Evolutionary conservation across 495 filamentous ascomycete species (phyloP).

Genomic region (Friedmanniomyces endolithicus): DNA sequence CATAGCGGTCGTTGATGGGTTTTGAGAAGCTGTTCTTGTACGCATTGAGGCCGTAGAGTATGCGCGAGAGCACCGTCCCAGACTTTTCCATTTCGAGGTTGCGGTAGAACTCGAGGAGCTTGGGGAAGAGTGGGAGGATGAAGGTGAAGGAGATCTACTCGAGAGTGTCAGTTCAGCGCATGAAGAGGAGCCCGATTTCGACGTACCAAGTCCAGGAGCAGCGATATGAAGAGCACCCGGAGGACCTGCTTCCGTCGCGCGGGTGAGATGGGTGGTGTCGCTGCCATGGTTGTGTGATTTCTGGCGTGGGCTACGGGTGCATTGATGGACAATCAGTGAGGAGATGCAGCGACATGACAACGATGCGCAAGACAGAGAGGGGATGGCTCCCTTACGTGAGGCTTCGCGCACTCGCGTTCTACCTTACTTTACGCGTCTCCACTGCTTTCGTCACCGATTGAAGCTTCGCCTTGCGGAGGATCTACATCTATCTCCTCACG

Average conservation of each 20-base stretch:
- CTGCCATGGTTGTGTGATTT: not conserved
- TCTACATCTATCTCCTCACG: not conserved
- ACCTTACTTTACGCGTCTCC: not conserved
- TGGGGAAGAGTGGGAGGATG: slow-evolving; percentile 91
- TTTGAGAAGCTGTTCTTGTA: slow-evolving; percentile 91
- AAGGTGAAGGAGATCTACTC: slow-evolving; percentile 80
- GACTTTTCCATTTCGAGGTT: slow-evolving; percentile 47
- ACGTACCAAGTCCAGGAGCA: slow-evolving; percentile 57
- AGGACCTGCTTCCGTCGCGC: slow-evolving; percentile 62
- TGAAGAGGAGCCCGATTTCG: no score
- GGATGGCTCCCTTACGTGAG: not conserved
- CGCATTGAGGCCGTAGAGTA: slow-evolving; percentile 74
- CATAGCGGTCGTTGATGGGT: slow-evolving; percentile 91
- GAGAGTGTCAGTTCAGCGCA: not conserved
- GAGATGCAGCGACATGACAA: no score
- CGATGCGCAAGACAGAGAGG: not conserved
- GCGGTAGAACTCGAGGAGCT: slow-evolving; percentile 89
- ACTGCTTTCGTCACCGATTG: not conserved
- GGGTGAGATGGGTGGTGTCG: not conserved
- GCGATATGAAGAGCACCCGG: slow-evolving; percentile 60
- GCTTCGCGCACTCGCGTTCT: not conserved
- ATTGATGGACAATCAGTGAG: no score
- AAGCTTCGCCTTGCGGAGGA: not conserved
- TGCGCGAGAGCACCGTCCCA: slow-evolving; percentile 55
- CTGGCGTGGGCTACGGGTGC: no score